phyloP scores from a whole-genome alignment of 1,284 basidiomycete species.

The Calocybe gambosa region DNA sequence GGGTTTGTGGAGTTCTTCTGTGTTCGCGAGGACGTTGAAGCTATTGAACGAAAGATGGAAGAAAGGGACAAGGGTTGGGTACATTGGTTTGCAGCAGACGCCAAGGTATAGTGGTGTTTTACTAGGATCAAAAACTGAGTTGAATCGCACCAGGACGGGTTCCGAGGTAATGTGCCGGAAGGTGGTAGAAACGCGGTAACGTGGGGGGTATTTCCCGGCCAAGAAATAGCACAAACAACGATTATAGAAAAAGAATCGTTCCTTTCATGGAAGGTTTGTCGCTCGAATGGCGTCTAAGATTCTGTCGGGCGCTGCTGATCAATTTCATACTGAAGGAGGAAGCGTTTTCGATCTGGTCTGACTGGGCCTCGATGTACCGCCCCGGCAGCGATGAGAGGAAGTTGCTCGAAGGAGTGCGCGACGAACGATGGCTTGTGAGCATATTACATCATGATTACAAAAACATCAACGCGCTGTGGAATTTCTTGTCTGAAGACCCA shows the following conservation, averaged over 20 bases:
- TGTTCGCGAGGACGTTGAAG: conserved; percentile 54
- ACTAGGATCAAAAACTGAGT: conserved; percentile 32
- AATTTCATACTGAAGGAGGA: conserved; percentile 62
- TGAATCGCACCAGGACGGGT: conserved; percentile 59
- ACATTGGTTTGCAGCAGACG: conserved; percentile 83
- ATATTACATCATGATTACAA: conserved; percentile 95
- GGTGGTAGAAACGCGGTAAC: conserved; percentile 92
- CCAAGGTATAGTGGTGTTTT: conserved; percentile 34
- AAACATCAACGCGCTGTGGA: conserved; percentile 77
- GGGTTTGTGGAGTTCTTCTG: conserved; percentile 97
- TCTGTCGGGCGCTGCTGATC: not conserved
- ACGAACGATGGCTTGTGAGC: conserved; percentile 87
- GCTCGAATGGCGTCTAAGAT: not conserved
- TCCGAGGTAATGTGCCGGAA: conserved; percentile 74
- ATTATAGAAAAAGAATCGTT: conserved; percentile 95
- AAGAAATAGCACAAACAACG: conserved; percentile 94
- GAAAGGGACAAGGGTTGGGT: conserved; percentile 59
- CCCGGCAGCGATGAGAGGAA: conserved; percentile 68
- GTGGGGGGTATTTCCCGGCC: conserved; percentile 97
- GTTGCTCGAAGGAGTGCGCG: conserved; percentile 67
- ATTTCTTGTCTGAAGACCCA: conserved; percentile 56
- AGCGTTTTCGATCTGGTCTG: conserved; percentile 93
- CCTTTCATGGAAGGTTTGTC: conserved; percentile 81
- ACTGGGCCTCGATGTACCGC: conserved; percentile 89
- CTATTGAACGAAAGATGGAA: conserved; percentile 54